Conservation (phyloP, 2,329 filamentous ascomycete genomes). For the Blumeria graminis region DNA sequence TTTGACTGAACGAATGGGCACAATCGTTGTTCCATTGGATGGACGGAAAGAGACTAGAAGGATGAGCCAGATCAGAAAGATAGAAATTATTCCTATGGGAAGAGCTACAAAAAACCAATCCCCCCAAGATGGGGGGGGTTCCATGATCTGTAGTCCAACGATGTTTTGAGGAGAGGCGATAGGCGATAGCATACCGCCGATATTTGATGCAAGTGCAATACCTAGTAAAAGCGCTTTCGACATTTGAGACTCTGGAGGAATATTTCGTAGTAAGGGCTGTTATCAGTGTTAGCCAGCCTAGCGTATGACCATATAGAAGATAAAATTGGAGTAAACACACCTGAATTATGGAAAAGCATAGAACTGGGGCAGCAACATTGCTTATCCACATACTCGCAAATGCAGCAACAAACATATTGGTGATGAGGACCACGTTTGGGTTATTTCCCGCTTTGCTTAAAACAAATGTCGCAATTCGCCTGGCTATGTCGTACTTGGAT, state of each 20-base stretch:
- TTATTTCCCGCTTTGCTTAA: constrained; percentile 87
- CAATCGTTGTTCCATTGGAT: constrained; percentile 63
- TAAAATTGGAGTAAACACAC: constrained; percentile 19
- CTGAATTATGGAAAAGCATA: constrained; percentile 96
- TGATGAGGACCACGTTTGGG: constrained; percentile 71
- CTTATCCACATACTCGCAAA: constrained; percentile 98
- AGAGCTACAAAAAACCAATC: constrained; percentile 94
- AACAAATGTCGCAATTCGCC: constrained; percentile 87
- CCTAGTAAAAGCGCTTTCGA: constrained; percentile 87
- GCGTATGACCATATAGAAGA: not conserved
- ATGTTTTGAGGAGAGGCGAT: constrained; percentile 97
- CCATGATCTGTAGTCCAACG: constrained; percentile 89
- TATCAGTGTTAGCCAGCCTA: not conserved
- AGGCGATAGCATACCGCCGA: constrained; percentile 85
- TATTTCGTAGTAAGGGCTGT: constrained; percentile 76
- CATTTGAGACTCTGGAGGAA: constrained; percentile 76
- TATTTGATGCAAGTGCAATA: constrained; percentile 83
- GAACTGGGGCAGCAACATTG: constrained; percentile 86
- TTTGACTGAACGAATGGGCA: constrained; percentile 72
- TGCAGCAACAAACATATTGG: constrained; percentile 95
- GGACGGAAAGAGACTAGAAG: constrained; percentile 71
- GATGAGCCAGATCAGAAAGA: constrained; percentile 71
- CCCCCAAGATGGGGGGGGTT: constrained; percentile 73
- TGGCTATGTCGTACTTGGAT: constrained; percentile 94
- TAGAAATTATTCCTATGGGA: constrained; percentile 73